These are phyloP conservation scores for Nemania serpens DNA, from an alignment of 2,329 filamentous ascomycete genomes.

Conservation along the genomic window DNA sequence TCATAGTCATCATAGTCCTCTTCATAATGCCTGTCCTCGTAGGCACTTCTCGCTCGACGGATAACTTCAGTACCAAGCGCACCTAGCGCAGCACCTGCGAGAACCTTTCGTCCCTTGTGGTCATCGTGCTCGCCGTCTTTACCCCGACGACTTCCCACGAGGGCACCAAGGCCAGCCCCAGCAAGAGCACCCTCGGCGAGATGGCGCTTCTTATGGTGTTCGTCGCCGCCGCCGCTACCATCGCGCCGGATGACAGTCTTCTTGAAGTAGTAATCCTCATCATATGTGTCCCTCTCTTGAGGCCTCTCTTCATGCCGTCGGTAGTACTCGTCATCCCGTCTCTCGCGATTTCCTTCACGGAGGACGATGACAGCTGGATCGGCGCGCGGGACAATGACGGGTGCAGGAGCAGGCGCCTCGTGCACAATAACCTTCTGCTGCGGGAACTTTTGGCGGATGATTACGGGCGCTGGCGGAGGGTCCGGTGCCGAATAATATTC, in stretches of 20 bases:
- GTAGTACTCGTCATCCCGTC: conserved; percentile 31
- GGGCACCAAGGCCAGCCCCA: conserved; percentile 64
- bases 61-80: conserved; percentile 66
- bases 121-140: conserved; percentile 56
- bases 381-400: conserved; percentile 54
- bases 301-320: conserved; percentile 43
- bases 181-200: conserved; percentile 68
- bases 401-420: conserved; percentile 58
- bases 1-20: conserved; percentile 43
- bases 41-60: conserved; percentile 64
- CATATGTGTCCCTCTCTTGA: conserved; percentile 47
- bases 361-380: conserved; percentile 53
- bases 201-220: conserved; percentile 60
- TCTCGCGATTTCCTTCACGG: conserved; percentile 48
- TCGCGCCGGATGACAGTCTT: conserved; percentile 55
- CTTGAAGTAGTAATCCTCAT: conserved; percentile 53
- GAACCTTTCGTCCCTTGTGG: conserved; percentile 61
- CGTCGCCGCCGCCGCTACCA: conserved; percentile 54
- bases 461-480: conserved; percentile 55
- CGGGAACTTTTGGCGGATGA: conserved; percentile 60
- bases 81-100: conserved; percentile 66
- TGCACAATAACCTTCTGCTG: conserved; percentile 67
- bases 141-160: conserved; percentile 60
- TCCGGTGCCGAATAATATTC: conserved; percentile 63
- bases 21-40: conserved; percentile 55